Base-by-base conservation (phyloP, 768 basidiomycete species). In the Leccinum ochraceum region DNA sequence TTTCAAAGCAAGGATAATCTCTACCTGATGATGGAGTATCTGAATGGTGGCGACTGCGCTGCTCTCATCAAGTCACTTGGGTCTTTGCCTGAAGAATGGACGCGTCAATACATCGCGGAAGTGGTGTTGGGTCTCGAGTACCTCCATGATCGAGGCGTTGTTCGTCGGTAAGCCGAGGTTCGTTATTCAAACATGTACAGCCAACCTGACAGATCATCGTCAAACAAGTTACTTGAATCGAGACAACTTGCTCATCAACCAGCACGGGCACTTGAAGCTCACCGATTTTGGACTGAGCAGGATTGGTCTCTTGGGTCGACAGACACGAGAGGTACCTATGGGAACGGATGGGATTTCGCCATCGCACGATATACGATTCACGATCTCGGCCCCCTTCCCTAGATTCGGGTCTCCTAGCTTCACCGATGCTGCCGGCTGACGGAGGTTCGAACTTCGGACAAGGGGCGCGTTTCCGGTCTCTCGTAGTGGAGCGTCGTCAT, bases 1-100 rank as follows among this genome's bases (percentile, higher is more conserved):
- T 99, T 99, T 80, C 97, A 98, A 77, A 96, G 92, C 85, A 98
- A 96, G 80, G 97, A 99, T 30, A 98, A 98, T 72, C 77, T 98
- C 59, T 99, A 98, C 75, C 84, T 99, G 54, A 97, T 99, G 55
- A 99, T 99, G 97, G 97, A 99, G 74, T 99, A 99, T 73, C 84
- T 99, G 34, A 97, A 97, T 65, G 96, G 96, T 37, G 97, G 97
- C 8, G 97, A 99, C 69, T 98, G 97, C 67, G 97, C 95, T 10
- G 93, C 95, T 3, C 83, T 98, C 60, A 92, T 99, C 83, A 98
- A 98, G 77, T 90, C 92, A 20, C 70, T 98, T 22, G 97, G 95
- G 4, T 88, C 83, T 20, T 76, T 99, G 13, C 91, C 95, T 0
- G 97, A 99, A 74, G 95, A 97, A 66, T 98, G 97, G 97, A 90